Evolutionary conservation across 1,284 basidiomycete species (phyloP), one percentile per base, ranked within the genome.

Genomic region (Ustilago tritici): DNA sequence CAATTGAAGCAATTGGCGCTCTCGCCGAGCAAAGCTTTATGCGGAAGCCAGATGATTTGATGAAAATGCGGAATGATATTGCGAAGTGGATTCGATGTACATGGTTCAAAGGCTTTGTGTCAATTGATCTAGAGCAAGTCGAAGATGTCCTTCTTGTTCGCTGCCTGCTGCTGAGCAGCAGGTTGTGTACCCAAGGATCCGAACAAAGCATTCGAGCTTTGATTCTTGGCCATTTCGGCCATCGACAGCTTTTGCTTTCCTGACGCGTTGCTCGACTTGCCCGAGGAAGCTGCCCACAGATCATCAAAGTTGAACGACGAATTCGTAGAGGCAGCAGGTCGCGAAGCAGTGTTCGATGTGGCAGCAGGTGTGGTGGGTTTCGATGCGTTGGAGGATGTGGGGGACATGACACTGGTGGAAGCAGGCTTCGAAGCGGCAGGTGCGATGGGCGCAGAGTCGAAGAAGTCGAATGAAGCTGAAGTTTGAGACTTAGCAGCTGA

Each of bases 251-350:
- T 85, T 8, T 75, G 77, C 53, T 78, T 81, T 36, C 67, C 76
- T 0, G 58, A 70, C 1, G 49, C 62, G 6, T 61, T 40, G 40
- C 62, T 59, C 4, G 80, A 56, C 54, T 75, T 79, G 38, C 92
- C 92, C 23, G 96, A 89, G 1, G 93, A 93, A 88, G 95, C 89
- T 19, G 90, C 90, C 93, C 94, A 98, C 69, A 98, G 87, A 85
- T 98, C 95, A 79, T 96, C 95, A 83, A 98, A 98, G 61, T 84
- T 85, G 38, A 82, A 81, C 4, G 70, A 70, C 2, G 65, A 50
- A 58, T 68, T 79, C 47, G 68, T 74, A 12, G 70, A 52, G 10
- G 72, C 62, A 23, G 69, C 69, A 9, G 74, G 65, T 14, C 69
- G 69, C 1, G 59, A 14, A 9, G 55, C 31, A 47, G 34, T 50